A percentile compares a stretch with the other conserved stretches of the same genome.
Conservation (phyloP, 1,139 yeast species). For the Citeromyces hawaiiensis region DNA sequence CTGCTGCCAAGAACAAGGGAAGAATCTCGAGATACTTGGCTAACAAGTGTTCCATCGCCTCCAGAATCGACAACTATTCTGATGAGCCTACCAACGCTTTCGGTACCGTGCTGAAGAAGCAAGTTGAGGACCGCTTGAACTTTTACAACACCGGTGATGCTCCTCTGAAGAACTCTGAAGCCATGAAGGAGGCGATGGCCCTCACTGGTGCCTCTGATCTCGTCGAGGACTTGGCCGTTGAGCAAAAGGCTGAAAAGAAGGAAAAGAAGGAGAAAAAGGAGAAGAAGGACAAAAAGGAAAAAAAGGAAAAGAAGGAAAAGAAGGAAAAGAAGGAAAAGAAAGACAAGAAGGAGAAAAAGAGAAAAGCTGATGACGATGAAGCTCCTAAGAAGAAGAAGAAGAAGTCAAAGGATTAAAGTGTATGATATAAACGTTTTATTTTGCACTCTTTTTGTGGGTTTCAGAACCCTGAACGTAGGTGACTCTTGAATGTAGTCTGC, state of each 20-base stretch:
- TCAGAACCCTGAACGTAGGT: too few species aligned
- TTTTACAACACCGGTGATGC: conserved; percentile 67
- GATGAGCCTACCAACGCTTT: conserved; percentile 91
- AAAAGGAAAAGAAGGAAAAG: conserved; percentile 25
- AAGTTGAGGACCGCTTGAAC: conserved; percentile 90
- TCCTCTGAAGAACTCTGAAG: conserved; percentile 73
- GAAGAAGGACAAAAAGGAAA: conserved; percentile 21
- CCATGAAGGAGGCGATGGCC: conserved; percentile 44
- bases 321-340: conserved; percentile 28
- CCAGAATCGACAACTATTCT: conserved; percentile 92
- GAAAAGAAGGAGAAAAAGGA: conserved; percentile 33
- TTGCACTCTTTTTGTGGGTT: too few species aligned
- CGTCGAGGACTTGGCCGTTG: conserved; percentile 29
- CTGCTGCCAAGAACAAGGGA: conserved; percentile 95
- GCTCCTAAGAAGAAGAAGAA: conserved; percentile 19
- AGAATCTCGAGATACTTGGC: conserved; percentile 97
- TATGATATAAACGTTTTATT: too few species aligned
- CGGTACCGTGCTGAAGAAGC: conserved; percentile 84
- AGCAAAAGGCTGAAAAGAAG: conserved; percentile 39
- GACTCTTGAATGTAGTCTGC: too few species aligned
- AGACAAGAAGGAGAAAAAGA: conserved; percentile 16
- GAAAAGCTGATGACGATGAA: conserved; percentile 20
- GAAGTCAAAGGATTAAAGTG: conserved; percentile 21
- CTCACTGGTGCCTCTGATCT: conserved; percentile 94
- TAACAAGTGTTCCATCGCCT: conserved; percentile 96